phyloP scores from a whole-genome alignment of 2,329 filamentous ascomycete species.

The Periconia sp. region DNA sequence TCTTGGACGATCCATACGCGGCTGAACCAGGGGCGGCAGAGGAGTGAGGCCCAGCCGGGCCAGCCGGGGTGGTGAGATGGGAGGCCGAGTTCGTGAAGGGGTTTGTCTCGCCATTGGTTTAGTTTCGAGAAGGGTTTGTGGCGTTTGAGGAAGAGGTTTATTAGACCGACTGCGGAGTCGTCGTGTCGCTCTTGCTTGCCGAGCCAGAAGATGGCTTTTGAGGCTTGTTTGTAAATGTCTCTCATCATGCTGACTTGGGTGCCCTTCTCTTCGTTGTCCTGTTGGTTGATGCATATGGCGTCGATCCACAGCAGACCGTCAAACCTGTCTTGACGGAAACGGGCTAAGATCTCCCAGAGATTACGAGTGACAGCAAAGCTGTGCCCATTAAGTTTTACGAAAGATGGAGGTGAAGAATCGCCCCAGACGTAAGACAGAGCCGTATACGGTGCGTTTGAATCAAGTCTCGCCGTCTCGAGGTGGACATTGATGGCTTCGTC shows the following conservation, averaged over 20 bases:
- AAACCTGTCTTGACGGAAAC: background rate
- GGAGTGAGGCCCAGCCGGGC: slow-evolving; percentile 9
- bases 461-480: background rate
- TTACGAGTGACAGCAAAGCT: slow-evolving; percentile 1
- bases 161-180: slow-evolving; percentile 4
- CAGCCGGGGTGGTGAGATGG: slow-evolving; percentile 2
- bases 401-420: background rate
- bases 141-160: background rate
- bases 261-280: slow-evolving; percentile 7
- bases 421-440: slow-evolving; percentile 17
- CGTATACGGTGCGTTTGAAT: slow-evolving; percentile 1
- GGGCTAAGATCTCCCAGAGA: background rate
- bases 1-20: slow-evolving; percentile 15
- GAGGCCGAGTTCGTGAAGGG: slow-evolving; percentile 1
- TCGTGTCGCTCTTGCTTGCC: slow-evolving; percentile 8
- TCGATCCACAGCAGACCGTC: slow-evolving; percentile 6
- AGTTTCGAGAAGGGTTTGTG: background rate
- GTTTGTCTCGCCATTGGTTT: background rate
- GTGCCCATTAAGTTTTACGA: background rate
- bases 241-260: slow-evolving; percentile 12
- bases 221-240: slow-evolving; percentile 10
- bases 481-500: background rate
- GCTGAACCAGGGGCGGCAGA: slow-evolving; percentile 10
- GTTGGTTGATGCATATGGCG: background rate
- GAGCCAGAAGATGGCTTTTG: slow-evolving; percentile 12